Evolutionary conservation across 192 early-diverging fungal species (phyloP).

Genomic region (Irineochytrium annulatum): DNA sequence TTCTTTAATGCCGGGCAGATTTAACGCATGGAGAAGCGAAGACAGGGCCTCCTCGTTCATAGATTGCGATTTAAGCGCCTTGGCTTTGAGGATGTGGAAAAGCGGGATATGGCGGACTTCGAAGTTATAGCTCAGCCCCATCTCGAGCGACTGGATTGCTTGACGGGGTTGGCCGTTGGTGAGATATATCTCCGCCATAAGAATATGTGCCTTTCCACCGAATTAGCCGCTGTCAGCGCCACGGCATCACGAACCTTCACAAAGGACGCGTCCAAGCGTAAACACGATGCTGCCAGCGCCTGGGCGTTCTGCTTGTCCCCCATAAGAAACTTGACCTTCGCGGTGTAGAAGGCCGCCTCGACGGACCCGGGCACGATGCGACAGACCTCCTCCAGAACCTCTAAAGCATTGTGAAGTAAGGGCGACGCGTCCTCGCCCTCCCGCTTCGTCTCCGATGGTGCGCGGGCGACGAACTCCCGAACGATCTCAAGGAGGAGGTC

Average conservation of each 20-base stretch:
- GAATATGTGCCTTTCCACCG: constrained; percentile 38
- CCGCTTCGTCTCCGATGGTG: constrained; percentile 24
- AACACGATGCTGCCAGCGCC: constrained; percentile 20
- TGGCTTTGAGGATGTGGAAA: constrained; percentile 44
- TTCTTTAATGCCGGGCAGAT: constrained; percentile 38
- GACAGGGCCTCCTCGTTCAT: constrained; percentile 36
- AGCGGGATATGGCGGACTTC: constrained; percentile 40
- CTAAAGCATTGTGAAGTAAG: constrained; percentile 22
- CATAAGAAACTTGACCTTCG: constrained; percentile 37
- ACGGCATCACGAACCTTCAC: constrained; percentile 31
- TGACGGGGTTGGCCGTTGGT: constrained; percentile 23
- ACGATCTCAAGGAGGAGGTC: constrained; percentile 44
- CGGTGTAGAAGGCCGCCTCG: constrained; percentile 38
- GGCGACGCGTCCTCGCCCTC: constrained; percentile 36
- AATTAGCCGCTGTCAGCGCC: not conserved
- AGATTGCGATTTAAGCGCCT: constrained; percentile 33
- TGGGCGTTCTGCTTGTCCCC: constrained; percentile 36
- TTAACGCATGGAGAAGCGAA: constrained; percentile 28
- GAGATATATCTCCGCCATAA: constrained; percentile 45
- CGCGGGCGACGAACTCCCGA: constrained; percentile 36
- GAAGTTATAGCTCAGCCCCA: constrained; percentile 52
- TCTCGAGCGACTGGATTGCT: constrained; percentile 42
- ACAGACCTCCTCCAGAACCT: constrained; percentile 33
- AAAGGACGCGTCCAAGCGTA: constrained; percentile 38
- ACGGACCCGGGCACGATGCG: constrained; percentile 42